Conservation (phyloP, 2,329 filamentous ascomycete genomes). For the Stromatinia cepivora region DNA sequence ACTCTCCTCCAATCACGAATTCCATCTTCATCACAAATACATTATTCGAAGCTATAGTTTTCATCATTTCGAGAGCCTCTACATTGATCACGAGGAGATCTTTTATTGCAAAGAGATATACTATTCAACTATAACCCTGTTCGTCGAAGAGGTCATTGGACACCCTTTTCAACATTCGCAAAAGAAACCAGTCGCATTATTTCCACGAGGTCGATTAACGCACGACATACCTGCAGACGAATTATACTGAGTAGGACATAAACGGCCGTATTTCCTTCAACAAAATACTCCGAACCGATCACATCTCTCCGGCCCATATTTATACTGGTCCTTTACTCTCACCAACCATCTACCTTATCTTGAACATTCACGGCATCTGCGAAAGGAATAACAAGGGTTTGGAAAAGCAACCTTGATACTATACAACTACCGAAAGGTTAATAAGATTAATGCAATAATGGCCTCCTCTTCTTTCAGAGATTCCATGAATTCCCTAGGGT, state of each 20-base stretch:
- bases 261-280: conserved; percentile 22
- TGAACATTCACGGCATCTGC: conserved; percentile 20
- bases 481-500: conserved; percentile 91
- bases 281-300: conserved; percentile 21
- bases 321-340: conserved; percentile 19
- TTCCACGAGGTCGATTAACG: conserved; percentile 36
- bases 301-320: conserved; percentile 27
- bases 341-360: conserved; percentile 17
- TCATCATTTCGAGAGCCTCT: conserved; percentile 22
- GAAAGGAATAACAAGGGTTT: conserved; percentile 10
- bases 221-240: conserved; percentile 40
- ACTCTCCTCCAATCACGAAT: conserved; percentile 29
- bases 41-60: conserved; percentile 23
- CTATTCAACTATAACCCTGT: conserved; percentile 27
- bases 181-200: conserved; percentile 35
- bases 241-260: conserved; percentile 26
- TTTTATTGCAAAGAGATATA: not conserved
- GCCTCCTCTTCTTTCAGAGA: conserved; percentile 87
- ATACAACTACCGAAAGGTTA: conserved; percentile 45
- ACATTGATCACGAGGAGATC: conserved; percentile 35
- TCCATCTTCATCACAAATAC: conserved; percentile 26
- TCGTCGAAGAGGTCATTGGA: conserved; percentile 40
- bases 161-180: conserved; percentile 32
- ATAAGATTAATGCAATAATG: conserved; percentile 53
- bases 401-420: conserved; percentile 26